Conservation (phyloP, 2,329 filamentous ascomycete species). For the Neofusicoccum kwambonambiense region DNA sequence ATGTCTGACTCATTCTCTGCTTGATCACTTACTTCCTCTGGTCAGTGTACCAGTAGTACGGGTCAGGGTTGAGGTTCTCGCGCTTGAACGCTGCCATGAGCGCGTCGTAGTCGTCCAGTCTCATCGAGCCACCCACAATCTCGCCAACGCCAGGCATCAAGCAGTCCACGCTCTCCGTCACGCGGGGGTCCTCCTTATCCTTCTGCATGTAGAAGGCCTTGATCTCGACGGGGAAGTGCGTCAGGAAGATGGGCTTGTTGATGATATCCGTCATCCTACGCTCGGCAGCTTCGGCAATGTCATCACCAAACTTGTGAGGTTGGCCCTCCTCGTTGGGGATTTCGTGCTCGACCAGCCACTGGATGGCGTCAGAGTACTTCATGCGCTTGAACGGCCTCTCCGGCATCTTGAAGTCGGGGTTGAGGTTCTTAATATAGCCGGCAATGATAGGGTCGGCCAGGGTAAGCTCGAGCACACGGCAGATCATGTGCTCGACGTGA, state of each 20-base stretch:
- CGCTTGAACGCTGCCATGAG: constrained; percentile 83
- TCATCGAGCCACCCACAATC: constrained; percentile 96
- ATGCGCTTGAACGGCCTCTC: constrained; percentile 88
- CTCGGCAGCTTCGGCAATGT: constrained; percentile 97
- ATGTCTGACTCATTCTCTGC: background rate
- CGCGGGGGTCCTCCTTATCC: constrained; percentile 72
- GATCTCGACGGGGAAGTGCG: constrained; percentile 95
- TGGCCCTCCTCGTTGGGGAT: constrained; percentile 92
- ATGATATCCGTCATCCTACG: constrained; percentile 96
- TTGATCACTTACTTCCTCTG: constrained; percentile 75
- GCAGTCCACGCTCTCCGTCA: constrained; percentile 89
- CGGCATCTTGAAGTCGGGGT: constrained; percentile 84
- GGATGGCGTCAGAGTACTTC: constrained; percentile 90
- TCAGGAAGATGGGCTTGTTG: constrained; percentile 92
- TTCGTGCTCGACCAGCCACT: constrained; percentile 86
- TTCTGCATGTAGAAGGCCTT: constrained; percentile 99
- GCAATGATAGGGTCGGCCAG: constrained; percentile 72
- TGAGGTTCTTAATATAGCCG: constrained; percentile 76
- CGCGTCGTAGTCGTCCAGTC: constrained; percentile 88
- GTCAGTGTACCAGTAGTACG: constrained; percentile 99
- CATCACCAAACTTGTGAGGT: constrained; percentile 88
- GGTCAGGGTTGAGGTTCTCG: constrained; percentile 77
- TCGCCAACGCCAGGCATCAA: constrained; percentile 93
- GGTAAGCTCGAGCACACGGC: constrained; percentile 76
- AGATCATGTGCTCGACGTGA: constrained; percentile 86